Evolutionary conservation across 331 rosid genomes (phyloP), one percentile per base, ranked within the genome.

Genomic region (Malus hybrid): DNA sequence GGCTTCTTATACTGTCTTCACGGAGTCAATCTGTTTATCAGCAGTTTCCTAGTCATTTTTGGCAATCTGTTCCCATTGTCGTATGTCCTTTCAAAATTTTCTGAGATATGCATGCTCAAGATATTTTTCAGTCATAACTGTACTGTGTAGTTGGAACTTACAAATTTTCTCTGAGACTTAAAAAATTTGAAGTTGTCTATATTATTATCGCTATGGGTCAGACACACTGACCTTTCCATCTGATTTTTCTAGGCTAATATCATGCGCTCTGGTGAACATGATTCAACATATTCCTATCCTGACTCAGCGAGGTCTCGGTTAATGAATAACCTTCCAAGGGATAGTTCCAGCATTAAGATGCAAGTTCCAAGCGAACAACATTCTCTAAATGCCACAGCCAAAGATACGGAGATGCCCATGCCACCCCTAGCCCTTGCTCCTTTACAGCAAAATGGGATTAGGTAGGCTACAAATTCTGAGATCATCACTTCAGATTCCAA

Each of bases 371-470:
- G 74, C 4, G 77, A 85, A 64, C 71, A 82, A 74, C 85, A 80
- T 75, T 82, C 90, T 80, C 75, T 84, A 50, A 74, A 83, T 77
- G 80, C 87, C 70, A 77, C 82, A 48, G 65, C 85, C 72, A 83
- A 70, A 76, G 98, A 93, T 82, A 65, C 81, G 34, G 97, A 91
- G 89, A 90, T 93, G 91, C 97, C 97, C 65, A 84, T 93, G 77
- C 98, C 97, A 73, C 98, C 98, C 81, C 77, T 86, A 77, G 85
- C 96, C 31, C 96, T 93, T 69, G 87, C 98, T 78, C 96, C 98
- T 67, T 69, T 88, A 76, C 93, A 63, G 56, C 80, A 77, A 77
- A 90, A 77, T 67, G 95, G 90, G 79, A 88, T 88, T 62, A 91
- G 98, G 98, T 93, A 87, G 77, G 85, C 77, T 72, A 39, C 24